Evolutionary conservation across 768 basidiomycete genomes (phyloP).

Genomic region (Suillus occidentalis): DNA sequence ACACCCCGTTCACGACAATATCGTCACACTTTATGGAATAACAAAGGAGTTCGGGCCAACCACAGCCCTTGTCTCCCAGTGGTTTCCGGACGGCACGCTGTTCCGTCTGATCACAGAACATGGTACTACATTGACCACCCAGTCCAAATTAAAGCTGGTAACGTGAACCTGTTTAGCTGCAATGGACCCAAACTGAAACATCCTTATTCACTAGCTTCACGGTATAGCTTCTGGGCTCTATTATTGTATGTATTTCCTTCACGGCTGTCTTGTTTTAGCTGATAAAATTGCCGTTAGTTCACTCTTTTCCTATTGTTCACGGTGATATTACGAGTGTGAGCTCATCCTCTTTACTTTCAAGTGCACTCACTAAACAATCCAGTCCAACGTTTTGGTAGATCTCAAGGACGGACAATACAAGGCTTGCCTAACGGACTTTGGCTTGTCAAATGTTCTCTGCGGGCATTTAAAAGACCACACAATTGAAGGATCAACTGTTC

Average conservation of each 20-base stretch:
- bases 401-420: conserved; percentile 28
- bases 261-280: neutral
- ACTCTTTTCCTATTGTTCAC: neutral
- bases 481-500: neutral
- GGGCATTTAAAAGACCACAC: conserved; percentile 13
- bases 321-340: conserved; percentile 8
- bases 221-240: conserved; percentile 1
- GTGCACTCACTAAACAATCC: neutral
- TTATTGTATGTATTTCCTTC: neutral
- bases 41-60: conserved; percentile 15
- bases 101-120: conserved; percentile 5
- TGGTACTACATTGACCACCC: conserved; percentile 7
- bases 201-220: neutral
- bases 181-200: too few relatives aligned
- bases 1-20: conserved; percentile 16
- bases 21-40: conserved; percentile 17
- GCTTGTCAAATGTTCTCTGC: conserved; percentile 37
- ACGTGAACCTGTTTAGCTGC: neutral
- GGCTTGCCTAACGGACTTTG: conserved; percentile 42
- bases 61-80: conserved; percentile 19
- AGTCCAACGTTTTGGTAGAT: conserved; percentile 45
- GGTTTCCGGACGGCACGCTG: conserved; percentile 10
- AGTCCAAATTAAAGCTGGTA: conserved; percentile 17
- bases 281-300: neutral
- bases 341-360: neutral